Evolutionary conservation across 768 basidiomycete species (phyloP).

Genomic region (Suillus clintonianus): DNA sequence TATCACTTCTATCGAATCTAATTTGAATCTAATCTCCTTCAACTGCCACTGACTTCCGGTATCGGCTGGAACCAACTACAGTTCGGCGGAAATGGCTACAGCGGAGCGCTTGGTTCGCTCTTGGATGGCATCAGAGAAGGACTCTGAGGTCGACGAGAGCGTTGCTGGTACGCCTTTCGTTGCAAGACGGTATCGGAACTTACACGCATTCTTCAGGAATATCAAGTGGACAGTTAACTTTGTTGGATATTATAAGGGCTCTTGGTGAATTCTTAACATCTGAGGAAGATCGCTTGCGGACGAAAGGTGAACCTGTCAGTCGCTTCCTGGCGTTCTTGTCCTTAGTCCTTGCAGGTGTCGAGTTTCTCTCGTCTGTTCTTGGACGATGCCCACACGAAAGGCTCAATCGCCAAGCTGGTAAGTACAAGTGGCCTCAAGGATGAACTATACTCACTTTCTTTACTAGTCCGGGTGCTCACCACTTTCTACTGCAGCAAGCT

Average conservation of each 20-base stretch:
- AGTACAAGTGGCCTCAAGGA: conserved; percentile 16
- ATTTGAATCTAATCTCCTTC: conserved; percentile 1
- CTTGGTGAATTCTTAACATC: conserved; percentile 88
- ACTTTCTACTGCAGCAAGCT: conserved; percentile 86
- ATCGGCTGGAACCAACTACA: neutral
- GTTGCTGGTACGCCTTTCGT: conserved; percentile 53
- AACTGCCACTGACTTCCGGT: neutral
- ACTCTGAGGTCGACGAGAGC: conserved; percentile 58
- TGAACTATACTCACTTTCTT: conserved; percentile 3
- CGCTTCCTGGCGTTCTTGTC: conserved; percentile 5
- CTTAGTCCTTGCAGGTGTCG: conserved; percentile 61
- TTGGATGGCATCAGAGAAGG: conserved; percentile 68
- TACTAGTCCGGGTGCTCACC: conserved; percentile 76
- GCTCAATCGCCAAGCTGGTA: conserved; percentile 84
- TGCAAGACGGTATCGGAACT: conserved; percentile 37
- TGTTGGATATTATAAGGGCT: conserved; percentile 82
- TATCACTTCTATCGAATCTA: neutral
- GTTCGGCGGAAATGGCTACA: conserved; percentile 35
- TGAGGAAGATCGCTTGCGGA: conserved; percentile 75
- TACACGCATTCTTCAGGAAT: conserved; percentile 40
- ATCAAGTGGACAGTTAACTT: conserved; percentile 53
- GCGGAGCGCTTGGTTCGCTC: conserved; percentile 62
- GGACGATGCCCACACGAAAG: conserved; percentile 56
- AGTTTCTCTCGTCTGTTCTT: conserved; percentile 76
- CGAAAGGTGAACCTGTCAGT: conserved; percentile 61